phyloP scores from a whole-genome alignment of 2,329 filamentous ascomycete species.

The Talaromyces albobiverticillius region DNA sequence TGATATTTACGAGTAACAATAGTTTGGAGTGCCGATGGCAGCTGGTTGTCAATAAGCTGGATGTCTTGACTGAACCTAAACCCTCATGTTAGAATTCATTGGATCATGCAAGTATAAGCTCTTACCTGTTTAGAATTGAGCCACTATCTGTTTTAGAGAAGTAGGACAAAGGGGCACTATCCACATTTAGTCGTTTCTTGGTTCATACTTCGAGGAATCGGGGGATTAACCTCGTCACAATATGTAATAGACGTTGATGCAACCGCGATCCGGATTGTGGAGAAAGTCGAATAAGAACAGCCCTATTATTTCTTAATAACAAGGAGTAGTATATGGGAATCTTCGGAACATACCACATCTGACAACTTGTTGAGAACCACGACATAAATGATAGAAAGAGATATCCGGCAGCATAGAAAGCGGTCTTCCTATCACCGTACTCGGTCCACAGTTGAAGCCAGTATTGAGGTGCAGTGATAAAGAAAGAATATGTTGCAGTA shows the following conservation, averaged over 20 bases:
- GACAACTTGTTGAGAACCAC: background rate
- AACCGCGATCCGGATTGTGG: slow-evolving; percentile 8
- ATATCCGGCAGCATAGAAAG: slow-evolving; percentile 5
- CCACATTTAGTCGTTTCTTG: background rate
- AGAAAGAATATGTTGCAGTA: slow-evolving; percentile 7
- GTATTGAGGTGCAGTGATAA: slow-evolving; percentile 8
- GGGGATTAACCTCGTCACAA: slow-evolving; percentile 2
- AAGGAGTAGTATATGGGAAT: background rate
- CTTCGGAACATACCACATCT: slow-evolving; percentile 5
- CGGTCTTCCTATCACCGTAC: background rate
- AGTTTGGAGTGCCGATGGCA: slow-evolving; percentile 26
- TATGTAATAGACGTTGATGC: slow-evolving; percentile 8
- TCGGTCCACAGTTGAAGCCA: slow-evolving; percentile 11
- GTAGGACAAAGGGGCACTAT: slow-evolving; percentile 7
- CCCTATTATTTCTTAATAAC: slow-evolving; percentile 1
- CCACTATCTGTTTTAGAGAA: slow-evolving; percentile 7
- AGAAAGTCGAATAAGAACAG: slow-evolving; percentile 8
- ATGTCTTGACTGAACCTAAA: slow-evolving; percentile 35
- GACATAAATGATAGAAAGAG: background rate
- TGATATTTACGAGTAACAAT: slow-evolving; percentile 2
- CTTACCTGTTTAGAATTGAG: slow-evolving; percentile 8
- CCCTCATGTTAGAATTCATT: background rate
- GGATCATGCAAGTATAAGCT: background rate
- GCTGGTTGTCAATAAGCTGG: slow-evolving; percentile 42
- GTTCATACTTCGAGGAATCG: background rate